Conservation (phyloP, 2,329 filamentous ascomycete species). For the Podosphaera fusca region DNA sequence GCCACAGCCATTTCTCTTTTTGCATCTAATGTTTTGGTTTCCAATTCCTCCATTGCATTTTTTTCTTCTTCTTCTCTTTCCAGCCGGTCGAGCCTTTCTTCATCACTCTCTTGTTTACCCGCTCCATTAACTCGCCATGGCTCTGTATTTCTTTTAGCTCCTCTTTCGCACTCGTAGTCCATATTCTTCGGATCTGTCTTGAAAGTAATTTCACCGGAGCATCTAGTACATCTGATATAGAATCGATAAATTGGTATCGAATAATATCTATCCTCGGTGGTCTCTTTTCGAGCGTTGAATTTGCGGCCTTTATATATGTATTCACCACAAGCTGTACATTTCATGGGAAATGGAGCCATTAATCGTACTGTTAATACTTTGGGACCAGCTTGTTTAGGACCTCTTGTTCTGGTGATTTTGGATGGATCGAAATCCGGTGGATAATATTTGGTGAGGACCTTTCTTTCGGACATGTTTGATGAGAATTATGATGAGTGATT, state of each 20-base stretch:
- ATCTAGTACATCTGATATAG: conserved; percentile 76
- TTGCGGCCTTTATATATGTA: conserved; percentile 87
- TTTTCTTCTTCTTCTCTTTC: conserved; percentile 60
- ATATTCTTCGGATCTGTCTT: conserved; percentile 87
- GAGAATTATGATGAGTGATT: neutral
- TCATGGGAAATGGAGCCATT: conserved; percentile 74
- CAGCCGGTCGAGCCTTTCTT: conserved; percentile 64
- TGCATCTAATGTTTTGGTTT: conserved; percentile 80
- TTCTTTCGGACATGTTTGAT: conserved; percentile 55
- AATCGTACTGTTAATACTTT: conserved; percentile 70
- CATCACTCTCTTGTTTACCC: conserved; percentile 54
- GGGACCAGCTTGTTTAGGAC: conserved; percentile 48
- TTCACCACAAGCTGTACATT: conserved; percentile 44
- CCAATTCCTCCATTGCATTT: conserved; percentile 86
- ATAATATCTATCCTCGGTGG: conserved; percentile 73
- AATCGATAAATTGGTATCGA: conserved; percentile 73
- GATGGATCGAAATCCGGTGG: conserved; percentile 74
- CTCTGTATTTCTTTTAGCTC: conserved; percentile 83
- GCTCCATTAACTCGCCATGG: conserved; percentile 45
- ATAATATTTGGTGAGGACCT: conserved; percentile 46
- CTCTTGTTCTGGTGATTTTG: conserved; percentile 46
- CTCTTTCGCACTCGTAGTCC: conserved; percentile 59
- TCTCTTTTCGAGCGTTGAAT: conserved; percentile 90
- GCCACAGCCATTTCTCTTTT: conserved; percentile 92
- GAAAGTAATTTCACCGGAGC: conserved; percentile 72